phyloP scores from a whole-genome alignment of 2,329 filamentous ascomycete genomes.

The Arthrobotrys pseudoclavata region DNA sequence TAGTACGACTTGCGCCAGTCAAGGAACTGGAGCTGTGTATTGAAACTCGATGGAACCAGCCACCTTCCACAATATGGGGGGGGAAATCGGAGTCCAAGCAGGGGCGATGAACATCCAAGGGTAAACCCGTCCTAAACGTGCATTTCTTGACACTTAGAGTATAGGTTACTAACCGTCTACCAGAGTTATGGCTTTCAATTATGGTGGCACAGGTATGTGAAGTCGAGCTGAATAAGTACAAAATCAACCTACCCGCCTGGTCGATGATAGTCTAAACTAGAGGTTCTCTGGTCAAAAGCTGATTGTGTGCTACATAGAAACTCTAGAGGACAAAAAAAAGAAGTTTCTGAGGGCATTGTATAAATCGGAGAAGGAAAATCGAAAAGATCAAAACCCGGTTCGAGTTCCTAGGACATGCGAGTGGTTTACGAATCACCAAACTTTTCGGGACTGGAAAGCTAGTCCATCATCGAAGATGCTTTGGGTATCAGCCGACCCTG shows the following conservation, averaged over 20 bases:
- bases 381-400: background rate
- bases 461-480: slow-evolving; percentile 62
- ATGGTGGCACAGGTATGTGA: background rate
- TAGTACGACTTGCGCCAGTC: background rate
- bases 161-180: background rate
- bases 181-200: background rate
- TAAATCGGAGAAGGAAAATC: background rate
- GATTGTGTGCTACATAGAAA: background rate
- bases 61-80: background rate
- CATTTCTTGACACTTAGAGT: background rate
- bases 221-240: background rate
- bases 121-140: background rate
- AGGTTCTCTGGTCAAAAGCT: slow-evolving; percentile 3
- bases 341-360: background rate
- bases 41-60: slow-evolving; percentile 2
- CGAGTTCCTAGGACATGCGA: slow-evolving; percentile 32
- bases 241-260: background rate
- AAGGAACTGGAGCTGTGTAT: background rate
- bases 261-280: too few relatives aligned
- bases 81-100: background rate
- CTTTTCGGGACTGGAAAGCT: slow-evolving; percentile 15
- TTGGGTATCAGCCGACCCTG: slow-evolving; percentile 67
- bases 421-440: slow-evolving; percentile 31
- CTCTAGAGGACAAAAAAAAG: background rate
- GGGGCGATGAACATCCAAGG: background rate